A percentile compares a stretch with the other conserved stretches of the same genome.
phyloP scores from a whole-genome alignment of 352 stramenopile genomes.

The Globisporangium cylindrosporum region DNA sequence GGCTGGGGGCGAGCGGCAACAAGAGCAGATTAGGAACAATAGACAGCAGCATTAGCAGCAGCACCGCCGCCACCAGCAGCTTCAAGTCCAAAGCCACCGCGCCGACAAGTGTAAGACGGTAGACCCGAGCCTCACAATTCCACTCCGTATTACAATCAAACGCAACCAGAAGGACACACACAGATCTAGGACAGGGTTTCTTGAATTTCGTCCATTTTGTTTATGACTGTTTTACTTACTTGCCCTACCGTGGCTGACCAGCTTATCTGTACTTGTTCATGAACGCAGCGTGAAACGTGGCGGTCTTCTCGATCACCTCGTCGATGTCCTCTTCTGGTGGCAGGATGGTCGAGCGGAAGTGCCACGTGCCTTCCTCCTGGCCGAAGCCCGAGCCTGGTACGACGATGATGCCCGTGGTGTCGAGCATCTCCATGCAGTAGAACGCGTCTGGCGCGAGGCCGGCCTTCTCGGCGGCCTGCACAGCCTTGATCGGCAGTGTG shows the following conservation, averaged over 20 bases:
- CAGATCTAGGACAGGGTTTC: constrained; percentile 1
- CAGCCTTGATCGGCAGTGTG: constrained; percentile 84
- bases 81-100: constrained; percentile 35
- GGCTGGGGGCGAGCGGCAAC: constrained; percentile 26
- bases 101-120: constrained; percentile 25
- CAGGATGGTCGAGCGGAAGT: constrained; percentile 99
- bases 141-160: constrained; percentile 12
- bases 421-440: constrained; percentile 96
- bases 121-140: constrained; percentile 1
- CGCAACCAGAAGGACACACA: not conserved
- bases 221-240: not conserved
- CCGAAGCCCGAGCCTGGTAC: constrained; percentile 98
- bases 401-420: constrained; percentile 96
- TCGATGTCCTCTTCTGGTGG: constrained; percentile 95
- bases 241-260: not conserved
- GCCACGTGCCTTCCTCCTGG: constrained; percentile 94
- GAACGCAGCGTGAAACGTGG: constrained; percentile 95
- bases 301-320: constrained; percentile 93
- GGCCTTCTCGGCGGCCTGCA: constrained; percentile 71
- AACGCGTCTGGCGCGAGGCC: constrained; percentile 92
- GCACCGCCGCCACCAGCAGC: constrained; percentile 11
- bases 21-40: constrained; percentile 38
- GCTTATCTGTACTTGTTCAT: constrained; percentile 92
- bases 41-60: constrained; percentile 21
- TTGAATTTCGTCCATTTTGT: constrained; percentile 8